A percentile compares a stretch with the other conserved stretches of the same genome.
Evolutionary conservation across 306 rosid genomes (phyloP).

Genomic region (Hippophae rhamnoides): DNA sequence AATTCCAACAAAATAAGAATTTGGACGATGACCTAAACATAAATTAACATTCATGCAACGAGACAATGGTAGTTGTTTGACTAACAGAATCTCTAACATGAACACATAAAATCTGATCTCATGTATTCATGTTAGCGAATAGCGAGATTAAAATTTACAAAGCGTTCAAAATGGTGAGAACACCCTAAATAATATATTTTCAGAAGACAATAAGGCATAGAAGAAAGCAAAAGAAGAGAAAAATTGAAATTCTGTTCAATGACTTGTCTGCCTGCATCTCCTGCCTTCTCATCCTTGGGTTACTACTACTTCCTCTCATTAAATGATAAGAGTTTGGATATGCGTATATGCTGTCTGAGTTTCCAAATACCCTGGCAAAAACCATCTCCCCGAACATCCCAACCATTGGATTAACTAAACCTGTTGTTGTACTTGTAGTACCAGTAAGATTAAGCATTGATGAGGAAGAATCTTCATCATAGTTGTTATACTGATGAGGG

Average conservation of each 20-base stretch:
- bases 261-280: slow-evolving; percentile 78
- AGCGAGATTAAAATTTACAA: slow-evolving; percentile 19
- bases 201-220: slow-evolving; percentile 73
- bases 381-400: slow-evolving; percentile 82
- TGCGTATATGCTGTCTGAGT: slow-evolving; percentile 33
- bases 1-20: no score
- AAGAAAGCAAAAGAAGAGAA: slow-evolving; percentile 72
- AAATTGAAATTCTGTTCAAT: slow-evolving; percentile 67
- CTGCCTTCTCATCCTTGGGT: slow-evolving; percentile 69
- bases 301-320: slow-evolving; percentile 29
- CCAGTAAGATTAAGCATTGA: slow-evolving; percentile 37
- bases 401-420: slow-evolving; percentile 38
- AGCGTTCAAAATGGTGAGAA: slow-evolving; percentile 20
- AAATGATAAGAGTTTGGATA: slow-evolving; percentile 48
- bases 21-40: no score
- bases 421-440: slow-evolving; percentile 20
- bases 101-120: slow-evolving; percentile 3
- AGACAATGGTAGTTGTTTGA: neutral
- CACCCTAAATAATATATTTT: slow-evolving; percentile 6
- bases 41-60: neutral
- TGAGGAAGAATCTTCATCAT: slow-evolving; percentile 40
- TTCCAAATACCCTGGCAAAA: slow-evolving; percentile 61
- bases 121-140: slow-evolving; percentile 7
- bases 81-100: slow-evolving; percentile 2
- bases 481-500: slow-evolving; percentile 22